A percentile compares a stretch with the other conserved stretches of the same genome.
Evolutionary conservation across 176 grass and related monocot genomes (phyloP).

Genomic region (Rhipidocladum racemiflorum): DNA sequence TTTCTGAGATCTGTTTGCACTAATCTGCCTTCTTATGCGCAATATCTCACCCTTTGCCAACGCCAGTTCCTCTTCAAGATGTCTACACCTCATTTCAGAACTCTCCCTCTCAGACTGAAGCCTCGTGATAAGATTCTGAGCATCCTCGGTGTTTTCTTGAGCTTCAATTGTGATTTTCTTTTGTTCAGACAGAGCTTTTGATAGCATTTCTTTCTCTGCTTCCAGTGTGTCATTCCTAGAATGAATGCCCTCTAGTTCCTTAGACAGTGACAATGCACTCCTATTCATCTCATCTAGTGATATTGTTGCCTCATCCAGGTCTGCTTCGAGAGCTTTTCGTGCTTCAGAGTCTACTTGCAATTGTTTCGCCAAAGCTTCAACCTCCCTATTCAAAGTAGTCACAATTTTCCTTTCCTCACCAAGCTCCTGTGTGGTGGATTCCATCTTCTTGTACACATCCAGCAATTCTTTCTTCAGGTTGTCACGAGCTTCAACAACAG

Average conservation of each 20-base stretch:
- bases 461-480: constrained; percentile 85
- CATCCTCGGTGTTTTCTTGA: constrained; percentile 77
- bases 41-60: constrained; percentile 96
- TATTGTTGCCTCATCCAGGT: constrained; percentile 85
- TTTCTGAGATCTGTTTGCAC: constrained; percentile 38
- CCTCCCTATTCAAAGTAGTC: constrained; percentile 70
- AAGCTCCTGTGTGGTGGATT: constrained; percentile 71
- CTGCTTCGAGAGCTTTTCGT: constrained; percentile 68
- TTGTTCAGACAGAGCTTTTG: constrained; percentile 74
- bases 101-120: constrained; percentile 70
- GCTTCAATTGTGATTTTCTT: constrained; percentile 53
- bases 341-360: constrained; percentile 78
- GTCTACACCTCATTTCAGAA: constrained; percentile 78
- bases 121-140: constrained; percentile 70
- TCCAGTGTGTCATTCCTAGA: constrained; percentile 63
- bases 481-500: constrained; percentile 55
- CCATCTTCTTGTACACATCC: constrained; percentile 79
- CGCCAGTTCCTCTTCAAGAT: constrained; percentile 87
- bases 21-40: constrained; percentile 64
- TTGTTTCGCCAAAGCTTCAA: constrained; percentile 71
- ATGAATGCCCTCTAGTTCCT: constrained; percentile 69
- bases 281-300: constrained; percentile 97
- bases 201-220: constrained; percentile 75
- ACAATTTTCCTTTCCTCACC: constrained; percentile 72
- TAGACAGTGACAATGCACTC: constrained; percentile 74